Evolutionary conservation across 2,329 filamentous ascomycete genomes (phyloP), one percentile per base, ranked within the genome.

Genomic region (Claviceps sp.): DNA sequence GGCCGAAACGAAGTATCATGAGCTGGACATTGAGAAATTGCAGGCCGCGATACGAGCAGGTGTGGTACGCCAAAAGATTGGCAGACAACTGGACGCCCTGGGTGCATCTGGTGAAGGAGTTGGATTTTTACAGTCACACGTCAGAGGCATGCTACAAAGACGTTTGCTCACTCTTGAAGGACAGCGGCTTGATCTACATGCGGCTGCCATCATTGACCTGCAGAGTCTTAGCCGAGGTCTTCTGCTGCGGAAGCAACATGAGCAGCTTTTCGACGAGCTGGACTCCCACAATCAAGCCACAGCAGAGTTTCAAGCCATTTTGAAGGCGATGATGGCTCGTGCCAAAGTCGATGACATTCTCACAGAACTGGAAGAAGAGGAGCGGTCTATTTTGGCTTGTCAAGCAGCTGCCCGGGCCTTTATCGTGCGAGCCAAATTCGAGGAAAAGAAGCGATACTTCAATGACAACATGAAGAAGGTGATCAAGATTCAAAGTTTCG

Each of bases 391-490:
- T 54, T 71, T 81, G 8, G 85, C 83, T 34, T 69, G 95, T 24
- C 90, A 97, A 66, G 76, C 89, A 5, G 75, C 80, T 5, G 80
- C 85, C 7, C 81, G 84, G 59, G 91, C 82, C 3, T 83, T 81
- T 60, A 67, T 94, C 2, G 79, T 97, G 37, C 80, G 91, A 38
- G 76, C 73, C 14, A 76, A 75, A 17, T 97, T 95, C 60, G 81
- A 79, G 50, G 88, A 94, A 66, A 95, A 95, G 75, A 82, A 85
- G 64, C 82, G 82, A 22, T 91, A 86, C 70, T 98, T 90, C 73
- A 84, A 86, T 59, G 85, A 95, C 69, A 98, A 98, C 63, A 98
- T 98, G 93, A 83, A 95, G 62, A 97, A 94, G 69, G 93, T 98
- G 26, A 84, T 98, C 74, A 98, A 98, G 69, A 89, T 97, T 53